Percentiles rank a stretch among this genome's conserved stretches.
These are phyloP conservation scores for Drechslerella dactyloides DNA, from an alignment of 2,329 filamentous ascomycete species.

Conservation along the genomic window DNA sequence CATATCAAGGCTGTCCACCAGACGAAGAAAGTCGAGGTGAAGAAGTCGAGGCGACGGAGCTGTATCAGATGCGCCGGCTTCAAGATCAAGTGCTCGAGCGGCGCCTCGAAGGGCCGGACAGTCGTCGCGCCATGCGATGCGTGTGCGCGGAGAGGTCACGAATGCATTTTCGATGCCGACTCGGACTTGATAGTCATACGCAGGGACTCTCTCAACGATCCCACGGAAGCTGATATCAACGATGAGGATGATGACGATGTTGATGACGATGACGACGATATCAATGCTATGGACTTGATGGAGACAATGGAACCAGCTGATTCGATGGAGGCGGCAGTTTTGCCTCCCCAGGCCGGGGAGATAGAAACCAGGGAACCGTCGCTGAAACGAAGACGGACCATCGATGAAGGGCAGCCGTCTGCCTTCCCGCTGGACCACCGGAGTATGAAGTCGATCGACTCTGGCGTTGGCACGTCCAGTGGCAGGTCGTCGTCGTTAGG, in stretches of 20 bases:
- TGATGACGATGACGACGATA: conserved; percentile 52
- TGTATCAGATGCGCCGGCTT: conserved; percentile 55
- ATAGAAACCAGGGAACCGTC: conserved; percentile 39
- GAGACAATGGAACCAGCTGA: conserved; percentile 39
- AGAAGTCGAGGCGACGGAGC: conserved; percentile 54
- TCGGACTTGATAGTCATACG: conserved; percentile 44
- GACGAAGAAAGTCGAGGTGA: conserved; percentile 54
- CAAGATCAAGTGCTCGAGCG: conserved; percentile 55
- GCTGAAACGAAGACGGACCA: conserved; percentile 39
- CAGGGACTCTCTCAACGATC: conserved; percentile 40
- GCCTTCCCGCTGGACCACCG: conserved; percentile 43
- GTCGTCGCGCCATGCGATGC: conserved; percentile 55
- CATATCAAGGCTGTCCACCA: conserved; percentile 55
- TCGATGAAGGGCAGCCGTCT: conserved; percentile 43
- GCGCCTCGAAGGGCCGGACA: conserved; percentile 53
- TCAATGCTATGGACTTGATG: conserved; percentile 44
- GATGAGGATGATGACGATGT: conserved; percentile 50
- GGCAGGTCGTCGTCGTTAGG: conserved; percentile 40
- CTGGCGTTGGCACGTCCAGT: conserved; percentile 37
- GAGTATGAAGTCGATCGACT: conserved; percentile 47
- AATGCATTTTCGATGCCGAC: conserved; percentile 55
- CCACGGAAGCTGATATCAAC: conserved; percentile 45
- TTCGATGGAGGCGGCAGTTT: conserved; percentile 32
- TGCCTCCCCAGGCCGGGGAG: conserved; percentile 26
- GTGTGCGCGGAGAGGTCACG: conserved; percentile 53